Evolutionary conservation across 306 rosid species (phyloP).

Genomic region (Benincasa hispida): DNA sequence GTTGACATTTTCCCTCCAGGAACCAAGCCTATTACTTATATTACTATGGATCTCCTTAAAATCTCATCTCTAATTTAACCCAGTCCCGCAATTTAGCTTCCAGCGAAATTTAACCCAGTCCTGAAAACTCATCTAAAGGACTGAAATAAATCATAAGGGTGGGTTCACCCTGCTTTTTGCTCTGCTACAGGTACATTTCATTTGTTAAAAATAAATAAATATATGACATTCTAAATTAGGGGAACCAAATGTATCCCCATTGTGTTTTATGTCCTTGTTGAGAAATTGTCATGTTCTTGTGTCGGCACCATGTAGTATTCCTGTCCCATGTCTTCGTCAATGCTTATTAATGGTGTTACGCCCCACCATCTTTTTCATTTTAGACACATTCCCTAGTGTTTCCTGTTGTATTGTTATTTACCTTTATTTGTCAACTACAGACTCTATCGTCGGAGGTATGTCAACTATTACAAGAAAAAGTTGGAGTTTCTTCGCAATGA

Average conservation of each 20-base stretch:
- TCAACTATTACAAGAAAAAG: constrained; percentile 63
- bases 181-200: not conserved
- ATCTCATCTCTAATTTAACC: too few relatives aligned
- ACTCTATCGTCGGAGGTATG: constrained; percentile 64
- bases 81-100: too few relatives aligned
- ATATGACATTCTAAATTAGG: not conserved
- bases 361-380: not conserved
- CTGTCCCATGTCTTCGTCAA: not conserved
- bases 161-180: not conserved
- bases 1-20: too few relatives aligned
- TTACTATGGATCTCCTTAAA: too few relatives aligned
- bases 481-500: constrained; percentile 69
- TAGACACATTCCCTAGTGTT: not conserved
- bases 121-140: too few relatives aligned
- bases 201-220: not conserved
- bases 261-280: not conserved
- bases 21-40: too few relatives aligned
- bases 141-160: too few relatives aligned
- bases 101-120: too few relatives aligned
- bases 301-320: not conserved
- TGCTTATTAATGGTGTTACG: not conserved
- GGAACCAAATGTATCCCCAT: not conserved
- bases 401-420: not conserved
- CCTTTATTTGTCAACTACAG: constrained; percentile 28
- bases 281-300: not conserved